A percentile compares a stretch with the other conserved stretches of the same genome.
Conservation (phyloP, 768 basidiomycete genomes). For the Termitomyces sp. region DNA sequence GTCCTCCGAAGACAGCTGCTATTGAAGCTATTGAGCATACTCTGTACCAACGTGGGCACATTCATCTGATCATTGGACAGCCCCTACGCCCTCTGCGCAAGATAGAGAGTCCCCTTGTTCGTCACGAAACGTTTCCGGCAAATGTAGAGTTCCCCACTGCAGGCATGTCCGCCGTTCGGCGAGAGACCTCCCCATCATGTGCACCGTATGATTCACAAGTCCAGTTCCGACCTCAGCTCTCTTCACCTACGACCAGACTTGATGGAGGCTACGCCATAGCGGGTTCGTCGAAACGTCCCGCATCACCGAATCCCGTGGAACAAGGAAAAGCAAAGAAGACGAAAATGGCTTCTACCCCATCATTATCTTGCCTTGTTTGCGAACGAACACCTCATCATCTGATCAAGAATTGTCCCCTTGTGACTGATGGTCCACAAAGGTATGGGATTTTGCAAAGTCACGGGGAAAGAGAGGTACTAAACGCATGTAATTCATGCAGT, state of each 20-base stretch:
- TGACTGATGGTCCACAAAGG: slow-evolving; percentile 52
- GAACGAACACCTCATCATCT: slow-evolving; percentile 29
- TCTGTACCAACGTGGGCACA: slow-evolving; percentile 51
- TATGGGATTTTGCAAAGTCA: slow-evolving; percentile 17
- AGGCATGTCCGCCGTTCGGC: neutral
- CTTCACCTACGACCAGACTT: neutral
- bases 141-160: neutral
- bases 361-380: slow-evolving; percentile 47
- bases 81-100: slow-evolving; percentile 51
- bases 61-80: slow-evolving; percentile 56
- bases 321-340: slow-evolving; percentile 32
- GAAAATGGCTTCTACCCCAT: slow-evolving; percentile 5
- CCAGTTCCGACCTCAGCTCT: neutral
- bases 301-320: slow-evolving; percentile 24
- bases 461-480: neutral
- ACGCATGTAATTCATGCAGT: slow-evolving; percentile 22
- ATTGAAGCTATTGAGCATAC: slow-evolving; percentile 68
- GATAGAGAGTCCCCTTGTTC: neutral
- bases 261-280: slow-evolving; percentile 5
- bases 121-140: neutral
- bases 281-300: slow-evolving; percentile 31
- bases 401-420: slow-evolving; percentile 52
- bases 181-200: neutral
- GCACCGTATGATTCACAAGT: neutral
- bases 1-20: slow-evolving; percentile 43